Percentiles rank a stretch among this genome's conserved stretches.
Conservation (phyloP, 2,329 filamentous ascomycete species). For the Mycogone perniciosa region DNA sequence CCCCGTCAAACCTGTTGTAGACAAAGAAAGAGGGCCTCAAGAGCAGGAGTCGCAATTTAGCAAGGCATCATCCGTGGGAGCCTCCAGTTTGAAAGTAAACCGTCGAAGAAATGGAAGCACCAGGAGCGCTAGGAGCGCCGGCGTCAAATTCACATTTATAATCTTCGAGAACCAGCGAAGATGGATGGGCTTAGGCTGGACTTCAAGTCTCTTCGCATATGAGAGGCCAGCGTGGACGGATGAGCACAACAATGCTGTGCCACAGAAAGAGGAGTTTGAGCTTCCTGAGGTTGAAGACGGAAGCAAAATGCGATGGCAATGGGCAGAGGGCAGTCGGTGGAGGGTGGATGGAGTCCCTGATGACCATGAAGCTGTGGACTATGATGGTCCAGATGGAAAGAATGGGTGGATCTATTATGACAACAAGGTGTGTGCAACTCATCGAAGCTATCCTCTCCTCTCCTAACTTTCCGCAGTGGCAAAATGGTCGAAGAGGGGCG, state of each 20-base stretch:
- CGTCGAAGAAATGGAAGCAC: conserved; percentile 27
- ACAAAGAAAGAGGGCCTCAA: conserved; percentile 11
- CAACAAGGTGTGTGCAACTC: conserved; percentile 63
- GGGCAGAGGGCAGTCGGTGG: conserved; percentile 84
- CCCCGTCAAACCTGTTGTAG: conserved; percentile 28
- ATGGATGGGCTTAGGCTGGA: conserved; percentile 95
- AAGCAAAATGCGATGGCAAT: conserved; percentile 56
- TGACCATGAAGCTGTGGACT: conserved; percentile 37
- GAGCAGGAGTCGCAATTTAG: conserved; percentile 39
- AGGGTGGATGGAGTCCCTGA: conserved; percentile 69
- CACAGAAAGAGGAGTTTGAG: conserved; percentile 64
- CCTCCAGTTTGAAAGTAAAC: conserved; percentile 23
- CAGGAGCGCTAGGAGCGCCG: conserved; percentile 51
- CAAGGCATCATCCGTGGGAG: conserved; percentile 25
- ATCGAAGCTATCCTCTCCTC: not conserved
- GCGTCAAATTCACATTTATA: conserved; percentile 93
- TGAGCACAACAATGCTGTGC: conserved; percentile 79
- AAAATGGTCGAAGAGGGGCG: conserved; percentile 72
- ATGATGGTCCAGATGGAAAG: conserved; percentile 54
- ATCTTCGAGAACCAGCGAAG: conserved; percentile 94
- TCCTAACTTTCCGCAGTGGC: conserved; percentile 56
- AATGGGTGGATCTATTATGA: conserved; percentile 97
- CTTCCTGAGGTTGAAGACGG: conserved; percentile 56
- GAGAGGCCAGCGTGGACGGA: conserved; percentile 92
- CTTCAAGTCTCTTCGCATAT: conserved; percentile 81